Base-by-base conservation (phyloP, 768 basidiomycete genomes). In the Lenzites betulinus region DNA sequence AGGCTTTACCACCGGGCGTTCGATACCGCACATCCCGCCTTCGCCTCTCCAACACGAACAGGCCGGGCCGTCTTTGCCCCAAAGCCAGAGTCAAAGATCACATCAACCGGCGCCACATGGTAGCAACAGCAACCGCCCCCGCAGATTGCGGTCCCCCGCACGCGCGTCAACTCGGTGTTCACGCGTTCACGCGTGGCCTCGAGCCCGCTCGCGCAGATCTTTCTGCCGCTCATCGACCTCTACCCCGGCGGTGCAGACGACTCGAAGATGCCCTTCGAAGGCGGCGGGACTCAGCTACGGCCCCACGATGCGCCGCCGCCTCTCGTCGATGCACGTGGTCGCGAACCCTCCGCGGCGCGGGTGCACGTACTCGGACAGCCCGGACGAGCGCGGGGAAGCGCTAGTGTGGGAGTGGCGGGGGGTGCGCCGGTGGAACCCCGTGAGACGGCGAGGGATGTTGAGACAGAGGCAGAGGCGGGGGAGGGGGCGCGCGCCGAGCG, bases 201-300 rank as follows among this genome's bases (percentile, higher is more conserved):
- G 9, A 88, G 87, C 67, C 90, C 92, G 16, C 78, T 93, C 3
- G 89, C 89, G 1, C 89, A 90, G 69, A 77, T 90, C 16, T 93
- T 83, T 69, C 87, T 87, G 57, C 88, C 90, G 13, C 63, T 92
- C 22, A 54, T 85, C 7, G 73, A 77, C 20, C 73, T 75, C 8
- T 67, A 5, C 30, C 30, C 30, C 11, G 11, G 69, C 1, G 76
- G 78, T 58, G 73, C 76, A 15, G 58, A 61, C n/a, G n/a, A n/a
- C n/a, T n/a, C n/a, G 7, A 51, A 60, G 22, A 38, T 36, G 25
- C 22, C 16, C n/a, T 39, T 25, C 47, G 38, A 52, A 44, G 39
- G 7, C 11, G 7, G 66, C 65, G 0, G 43, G 62, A 8, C 55
- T 77, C 43, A 77, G 77, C 62, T 78, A 79, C 48, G 80, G 78